Percentiles rank a stretch among this genome's conserved stretches.
Evolutionary conservation across 495 filamentous ascomycete genomes (phyloP).

Genomic region (Hypoxylon fuscum): DNA sequence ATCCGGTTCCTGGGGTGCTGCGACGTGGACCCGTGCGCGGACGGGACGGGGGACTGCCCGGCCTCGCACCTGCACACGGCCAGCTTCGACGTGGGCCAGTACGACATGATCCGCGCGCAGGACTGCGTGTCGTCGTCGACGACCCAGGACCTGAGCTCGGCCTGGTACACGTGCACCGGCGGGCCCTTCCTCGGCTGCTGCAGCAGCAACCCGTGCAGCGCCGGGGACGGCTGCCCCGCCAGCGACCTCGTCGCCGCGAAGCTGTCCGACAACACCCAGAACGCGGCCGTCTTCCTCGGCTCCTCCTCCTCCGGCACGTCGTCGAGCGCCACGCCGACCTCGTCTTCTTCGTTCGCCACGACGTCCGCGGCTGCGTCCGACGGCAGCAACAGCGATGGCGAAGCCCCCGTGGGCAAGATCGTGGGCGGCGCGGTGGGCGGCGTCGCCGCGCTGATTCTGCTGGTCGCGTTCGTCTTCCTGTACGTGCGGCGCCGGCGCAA

Average conservation of each 20-base stretch:
- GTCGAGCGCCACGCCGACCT: not conserved
- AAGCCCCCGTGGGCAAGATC: conserved; percentile 6
- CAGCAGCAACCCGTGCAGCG: conserved; percentile 37
- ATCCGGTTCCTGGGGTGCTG: conserved; percentile 48
- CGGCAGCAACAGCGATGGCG: not conserved
- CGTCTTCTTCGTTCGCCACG: not conserved
- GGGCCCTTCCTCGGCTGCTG: conserved; percentile 50
- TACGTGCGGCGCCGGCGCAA: conserved; percentile 7
- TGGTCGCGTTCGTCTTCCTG: conserved; percentile 11
- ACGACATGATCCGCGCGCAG: conserved; percentile 34
- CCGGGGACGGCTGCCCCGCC: conserved; percentile 24
- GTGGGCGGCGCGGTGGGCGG: conserved; percentile 25
- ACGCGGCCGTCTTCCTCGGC: conserved; percentile 12
- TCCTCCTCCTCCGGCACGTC: not conserved
- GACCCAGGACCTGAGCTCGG: not conserved
- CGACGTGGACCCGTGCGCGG: conserved; percentile 45
- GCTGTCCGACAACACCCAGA: conserved; percentile 6
- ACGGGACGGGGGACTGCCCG: conserved; percentile 39
- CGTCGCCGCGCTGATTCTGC: conserved; percentile 1
- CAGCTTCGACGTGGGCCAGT: conserved; percentile 25
- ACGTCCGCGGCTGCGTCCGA: not conserved
- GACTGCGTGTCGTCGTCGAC: conserved; percentile 17
- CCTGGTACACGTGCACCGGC: conserved; percentile 43
- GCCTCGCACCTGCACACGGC: conserved; percentile 24
- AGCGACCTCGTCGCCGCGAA: conserved; percentile 22